Evolutionary conservation across 1,284 basidiomycete genomes (phyloP).

Genomic region (Irpex rosettiformis): DNA sequence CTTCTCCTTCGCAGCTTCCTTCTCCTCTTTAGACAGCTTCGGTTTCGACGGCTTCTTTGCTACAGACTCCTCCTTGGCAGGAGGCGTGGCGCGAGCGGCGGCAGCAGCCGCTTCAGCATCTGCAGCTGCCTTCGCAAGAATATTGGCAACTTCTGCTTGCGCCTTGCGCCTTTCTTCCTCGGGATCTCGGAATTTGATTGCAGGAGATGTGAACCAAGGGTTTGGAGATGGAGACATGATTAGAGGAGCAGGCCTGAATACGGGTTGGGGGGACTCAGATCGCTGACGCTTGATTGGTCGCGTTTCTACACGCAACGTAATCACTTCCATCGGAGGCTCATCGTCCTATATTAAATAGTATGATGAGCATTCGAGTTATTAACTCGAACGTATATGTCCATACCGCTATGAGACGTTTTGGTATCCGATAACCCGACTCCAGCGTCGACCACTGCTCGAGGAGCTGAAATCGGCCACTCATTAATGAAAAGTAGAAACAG

Average conservation of each 20-base stretch:
- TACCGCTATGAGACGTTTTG: conserved; percentile 56
- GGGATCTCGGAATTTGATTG: not conserved
- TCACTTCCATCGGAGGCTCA: not conserved
- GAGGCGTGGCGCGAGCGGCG: conserved; percentile 32
- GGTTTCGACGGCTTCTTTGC: conserved; percentile 33
- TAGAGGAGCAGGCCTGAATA: not conserved
- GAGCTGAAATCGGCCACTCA: conserved; percentile 39
- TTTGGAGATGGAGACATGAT: no score
- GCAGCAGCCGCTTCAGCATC: conserved; percentile 43
- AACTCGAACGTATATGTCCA: conserved; percentile 18
- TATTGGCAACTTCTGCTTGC: conserved; percentile 33
- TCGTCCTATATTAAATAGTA: not conserved
- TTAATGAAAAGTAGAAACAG: not conserved
- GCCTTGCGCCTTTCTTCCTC: conserved; percentile 14
- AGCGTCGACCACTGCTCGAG: conserved; percentile 74
- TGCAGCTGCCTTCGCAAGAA: conserved; percentile 50
- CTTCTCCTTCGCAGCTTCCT: conserved; percentile 78
- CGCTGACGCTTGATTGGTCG: not conserved
- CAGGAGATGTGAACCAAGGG: not conserved
- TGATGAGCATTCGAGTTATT: not conserved
- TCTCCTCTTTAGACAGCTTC: conserved; percentile 50
- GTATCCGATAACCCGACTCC: conserved; percentile 81
- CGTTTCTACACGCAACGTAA: not conserved
- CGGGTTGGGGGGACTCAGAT: not conserved
- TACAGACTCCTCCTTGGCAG: conserved; percentile 28